Base-by-base conservation (phyloP, 2,329 filamentous ascomycete genomes). In the Hirsutella minnesotensis region DNA sequence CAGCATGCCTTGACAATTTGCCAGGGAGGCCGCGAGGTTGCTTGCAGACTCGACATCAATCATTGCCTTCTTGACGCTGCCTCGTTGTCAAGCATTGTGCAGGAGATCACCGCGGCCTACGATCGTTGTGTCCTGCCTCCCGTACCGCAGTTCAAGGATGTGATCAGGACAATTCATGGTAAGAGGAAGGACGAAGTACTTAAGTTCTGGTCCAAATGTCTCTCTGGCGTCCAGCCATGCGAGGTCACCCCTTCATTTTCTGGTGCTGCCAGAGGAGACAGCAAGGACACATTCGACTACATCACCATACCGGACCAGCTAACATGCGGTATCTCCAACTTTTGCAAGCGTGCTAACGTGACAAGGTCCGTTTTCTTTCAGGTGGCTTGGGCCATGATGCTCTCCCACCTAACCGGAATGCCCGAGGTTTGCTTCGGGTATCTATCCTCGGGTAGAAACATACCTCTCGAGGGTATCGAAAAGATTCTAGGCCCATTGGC, bases 391-490 rank as follows among this genome's bases (percentile, higher is more conserved):
- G 63, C 61, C 3, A 44, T 68, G 15, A 56, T 64, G 2, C 56
- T 65, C 1, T 56, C 58, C 1, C 48, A 60, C 7, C 71, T 70
- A 45, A 68, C 69, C 3, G 64, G 63, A 1, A 56, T 58, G 0
- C 59, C 61, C 4, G 67, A 73, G 41, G 62, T 74, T 1, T 68
- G 67, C 21, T 76, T 75, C 44, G 72, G 72, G 2, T 70, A 73
- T 44, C 64, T 73, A 0, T 53, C 72, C 4, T 70, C 69, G 0
- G 72, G 72, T 7, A 61, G 73, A 19, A 70, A 75, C 47, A 60
- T 67, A 8, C 63, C 68, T 3, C 58, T 76, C 3, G 55, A 59
- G 3, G 63, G 65, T 4, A 66, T 75, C 16, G 62, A 68, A 4
- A 57, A 67, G 3, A 65, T 69, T 3, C 62, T 70, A n/a, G 73